Percentiles rank a stretch among this genome's conserved stretches.
phyloP scores from a whole-genome alignment of 2,329 filamentous ascomycete species.

The Penicillium sclerotigenum region DNA sequence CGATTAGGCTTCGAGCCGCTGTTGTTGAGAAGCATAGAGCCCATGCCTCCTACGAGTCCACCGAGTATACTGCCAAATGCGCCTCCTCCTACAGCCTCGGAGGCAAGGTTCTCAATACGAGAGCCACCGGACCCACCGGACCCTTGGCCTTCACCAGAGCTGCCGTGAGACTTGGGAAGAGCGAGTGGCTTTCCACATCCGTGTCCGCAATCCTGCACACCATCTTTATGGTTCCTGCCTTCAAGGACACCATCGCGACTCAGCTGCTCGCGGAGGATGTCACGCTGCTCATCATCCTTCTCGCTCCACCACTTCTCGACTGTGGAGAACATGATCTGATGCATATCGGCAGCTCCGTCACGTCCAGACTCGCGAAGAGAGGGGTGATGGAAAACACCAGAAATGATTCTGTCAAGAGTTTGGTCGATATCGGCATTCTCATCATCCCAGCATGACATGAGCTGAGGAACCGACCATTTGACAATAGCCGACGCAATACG shows the following conservation, averaged over 20 bases:
- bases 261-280: slow-evolving; percentile 70
- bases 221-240: slow-evolving; percentile 82
- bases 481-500: slow-evolving; percentile 75
- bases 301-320: slow-evolving; percentile 79
- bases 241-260: slow-evolving; percentile 72
- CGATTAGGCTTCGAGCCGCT: slow-evolving; percentile 21
- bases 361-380: slow-evolving; percentile 68
- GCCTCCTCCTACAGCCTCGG: slow-evolving; percentile 61
- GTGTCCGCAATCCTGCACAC: slow-evolving; percentile 78
- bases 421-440: slow-evolving; percentile 66
- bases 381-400: slow-evolving; percentile 84
- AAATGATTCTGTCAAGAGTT: slow-evolving; percentile 71
- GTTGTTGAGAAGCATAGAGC: slow-evolving; percentile 62
- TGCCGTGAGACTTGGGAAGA: slow-evolving; percentile 59
- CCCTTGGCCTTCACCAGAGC: slow-evolving; percentile 19
- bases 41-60: slow-evolving; percentile 58
- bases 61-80: slow-evolving; percentile 69
- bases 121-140: slow-evolving; percentile 23
- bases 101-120: slow-evolving; percentile 52
- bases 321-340: slow-evolving; percentile 71
- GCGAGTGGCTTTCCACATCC: slow-evolving; percentile 77
- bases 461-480: slow-evolving; percentile 81
- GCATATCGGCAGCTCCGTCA: slow-evolving; percentile 69
- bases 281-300: slow-evolving; percentile 60
- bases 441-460: slow-evolving; percentile 85